Evolutionary conservation across 176 grass and related monocot genomes (phyloP).

Genomic region (Luzula sylvatica): DNA sequence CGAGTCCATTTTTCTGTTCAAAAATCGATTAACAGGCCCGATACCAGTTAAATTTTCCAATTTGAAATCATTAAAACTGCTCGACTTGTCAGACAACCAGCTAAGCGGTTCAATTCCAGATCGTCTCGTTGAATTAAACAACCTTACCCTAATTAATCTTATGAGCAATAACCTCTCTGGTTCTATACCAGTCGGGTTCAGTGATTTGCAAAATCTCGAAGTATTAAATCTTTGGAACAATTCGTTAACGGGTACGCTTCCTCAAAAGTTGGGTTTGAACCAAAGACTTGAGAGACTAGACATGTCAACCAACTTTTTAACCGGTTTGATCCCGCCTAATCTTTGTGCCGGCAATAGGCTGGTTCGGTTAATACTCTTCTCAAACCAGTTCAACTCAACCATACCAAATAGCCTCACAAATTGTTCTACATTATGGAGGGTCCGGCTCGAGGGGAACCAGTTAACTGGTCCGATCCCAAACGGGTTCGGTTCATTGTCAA

Average conservation of each 20-base stretch:
- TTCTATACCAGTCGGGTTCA: conserved; percentile 39
- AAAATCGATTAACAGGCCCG: conserved; percentile 45
- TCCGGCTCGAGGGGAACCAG: conserved; percentile 54
- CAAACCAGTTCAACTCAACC: conserved; percentile 50
- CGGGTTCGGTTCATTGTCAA: conserved; percentile 49
- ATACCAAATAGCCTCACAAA: conserved; percentile 48
- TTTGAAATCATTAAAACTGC: conserved; percentile 32
- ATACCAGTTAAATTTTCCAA: conserved; percentile 32
- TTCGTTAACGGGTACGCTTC: conserved; percentile 57
- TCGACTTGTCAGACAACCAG: conserved; percentile 75
- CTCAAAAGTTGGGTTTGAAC: conserved; percentile 35
- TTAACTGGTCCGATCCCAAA: conserved; percentile 49
- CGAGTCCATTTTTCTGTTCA: conserved; percentile 64
- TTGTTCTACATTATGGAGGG: conserved; percentile 72
- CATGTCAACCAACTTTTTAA: conserved; percentile 65
- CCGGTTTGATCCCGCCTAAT: conserved; percentile 42
- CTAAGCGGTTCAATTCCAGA: conserved; percentile 45
- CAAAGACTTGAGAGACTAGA: conserved; percentile 47
- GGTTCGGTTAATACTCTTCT: conserved; percentile 74
- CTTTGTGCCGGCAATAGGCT: conserved; percentile 53
- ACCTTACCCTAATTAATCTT: conserved; percentile 66
- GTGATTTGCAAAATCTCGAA: conserved; percentile 47
- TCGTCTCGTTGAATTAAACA: conserved; percentile 14
- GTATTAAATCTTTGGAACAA: conserved; percentile 91
- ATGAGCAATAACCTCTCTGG: conserved; percentile 71